Percentiles rank a stretch among this genome's conserved stretches.
phyloP scores from a whole-genome alignment of 2,329 filamentous ascomycete species.

The Colletotrichum sublineola region DNA sequence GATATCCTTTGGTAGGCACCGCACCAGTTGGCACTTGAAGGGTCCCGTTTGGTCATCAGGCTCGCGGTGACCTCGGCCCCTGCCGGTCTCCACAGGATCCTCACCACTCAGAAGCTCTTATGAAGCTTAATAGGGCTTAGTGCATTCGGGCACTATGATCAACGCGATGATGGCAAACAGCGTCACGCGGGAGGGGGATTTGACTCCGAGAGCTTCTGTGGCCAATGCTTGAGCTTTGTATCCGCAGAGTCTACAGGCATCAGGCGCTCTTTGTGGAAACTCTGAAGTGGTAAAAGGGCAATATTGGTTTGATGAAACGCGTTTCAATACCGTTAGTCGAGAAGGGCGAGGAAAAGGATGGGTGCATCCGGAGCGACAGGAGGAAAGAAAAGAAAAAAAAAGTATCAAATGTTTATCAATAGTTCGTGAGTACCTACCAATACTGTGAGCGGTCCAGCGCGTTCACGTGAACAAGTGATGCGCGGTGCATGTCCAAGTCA shows the following conservation, averaged over 20 bases:
- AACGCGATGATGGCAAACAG: conserved; percentile 40
- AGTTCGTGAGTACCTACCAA: background rate
- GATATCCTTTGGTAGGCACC: conserved; percentile 1
- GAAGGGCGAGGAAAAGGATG: background rate
- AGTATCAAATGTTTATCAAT: background rate
- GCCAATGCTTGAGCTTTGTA: conserved; percentile 15
- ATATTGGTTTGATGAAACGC: conserved; percentile 8
- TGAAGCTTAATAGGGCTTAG: conserved; percentile 47
- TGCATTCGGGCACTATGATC: conserved; percentile 48
- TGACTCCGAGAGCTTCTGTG: conserved; percentile 3
- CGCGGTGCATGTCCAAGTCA: background rate
- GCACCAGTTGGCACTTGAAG: conserved; percentile 33
- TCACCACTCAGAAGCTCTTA: conserved; percentile 25
- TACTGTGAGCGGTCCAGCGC: background rate
- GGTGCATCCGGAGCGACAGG: background rate
- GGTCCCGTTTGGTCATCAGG: conserved; percentile 17
- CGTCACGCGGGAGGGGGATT: conserved; percentile 43
- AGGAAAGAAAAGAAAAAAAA: too few relatives aligned
- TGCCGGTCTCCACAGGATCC: conserved; percentile 37
- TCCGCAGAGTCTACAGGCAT: background rate
- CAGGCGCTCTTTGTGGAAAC: conserved; percentile 2
- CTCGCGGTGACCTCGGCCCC: conserved; percentile 28
- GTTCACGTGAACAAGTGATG: background rate
- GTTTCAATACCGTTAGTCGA: conserved; percentile 1
- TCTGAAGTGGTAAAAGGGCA: background rate